These are phyloP conservation scores for Microcyclosporella mali DNA, from an alignment of 2,329 filamentous ascomycete genomes.

Conservation along the genomic window DNA sequence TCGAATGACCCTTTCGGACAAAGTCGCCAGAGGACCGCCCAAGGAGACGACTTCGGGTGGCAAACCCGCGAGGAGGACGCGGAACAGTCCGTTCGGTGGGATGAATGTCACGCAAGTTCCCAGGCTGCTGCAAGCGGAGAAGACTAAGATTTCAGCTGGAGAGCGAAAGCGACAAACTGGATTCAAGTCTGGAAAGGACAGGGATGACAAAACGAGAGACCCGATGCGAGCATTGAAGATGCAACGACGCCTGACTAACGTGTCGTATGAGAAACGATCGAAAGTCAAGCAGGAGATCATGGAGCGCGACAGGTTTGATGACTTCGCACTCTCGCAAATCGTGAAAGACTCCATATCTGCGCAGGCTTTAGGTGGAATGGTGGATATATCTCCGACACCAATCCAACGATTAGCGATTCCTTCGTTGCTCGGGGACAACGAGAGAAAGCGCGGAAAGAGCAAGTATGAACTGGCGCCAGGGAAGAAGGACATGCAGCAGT, in stretches of 20 bases:
- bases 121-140: slow-evolving; percentile 17
- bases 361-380: slow-evolving; percentile 69
- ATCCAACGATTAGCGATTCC: slow-evolving; percentile 88
- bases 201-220: slow-evolving; percentile 43
- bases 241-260: slow-evolving; percentile 70
- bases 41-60: slow-evolving; percentile 22
- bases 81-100: slow-evolving; percentile 51
- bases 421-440: slow-evolving; percentile 58
- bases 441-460: slow-evolving; percentile 32
- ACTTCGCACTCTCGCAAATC: slow-evolving; percentile 67
- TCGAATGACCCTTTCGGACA: slow-evolving; percentile 47
- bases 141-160: slow-evolving; percentile 34
- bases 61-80: slow-evolving; percentile 32
- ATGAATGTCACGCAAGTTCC: slow-evolving; percentile 50
- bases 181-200: slow-evolving; percentile 39
- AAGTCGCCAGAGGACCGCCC: slow-evolving; percentile 33
- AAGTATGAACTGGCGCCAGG: slow-evolving; percentile 23
- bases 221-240: slow-evolving; percentile 84
- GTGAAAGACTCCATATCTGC: slow-evolving; percentile 65
- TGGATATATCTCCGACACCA: slow-evolving; percentile 74
- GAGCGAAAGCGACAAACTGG: slow-evolving; percentile 48
- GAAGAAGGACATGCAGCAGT: slow-evolving; percentile 51
- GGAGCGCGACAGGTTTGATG: slow-evolving; percentile 69
- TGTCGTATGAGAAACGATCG: slow-evolving; percentile 67
- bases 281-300: slow-evolving; percentile 56